Conservation (phyloP, 108 stramenopile genomes). For the Cyclotella kingstonii region DNA sequence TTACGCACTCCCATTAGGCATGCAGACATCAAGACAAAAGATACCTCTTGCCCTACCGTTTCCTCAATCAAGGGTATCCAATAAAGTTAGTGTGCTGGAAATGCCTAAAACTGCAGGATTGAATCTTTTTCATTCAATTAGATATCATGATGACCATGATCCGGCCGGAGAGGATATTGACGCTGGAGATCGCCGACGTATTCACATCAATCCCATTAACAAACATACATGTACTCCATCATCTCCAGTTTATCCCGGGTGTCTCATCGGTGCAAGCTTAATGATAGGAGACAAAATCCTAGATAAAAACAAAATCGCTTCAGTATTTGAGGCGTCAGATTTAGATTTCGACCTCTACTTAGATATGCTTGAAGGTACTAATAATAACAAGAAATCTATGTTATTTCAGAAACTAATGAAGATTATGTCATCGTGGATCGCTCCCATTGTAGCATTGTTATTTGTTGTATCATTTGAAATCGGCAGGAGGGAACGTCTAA, state of each 20-base stretch:
- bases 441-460: constrained; percentile 69
- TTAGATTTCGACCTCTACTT: constrained; percentile 45
- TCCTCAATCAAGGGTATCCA: constrained; percentile 18
- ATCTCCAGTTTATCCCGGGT: constrained; percentile 43
- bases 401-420: constrained; percentile 38
- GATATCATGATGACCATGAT: constrained; percentile 26
- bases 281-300: constrained; percentile 33
- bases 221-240: constrained; percentile 34
- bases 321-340: constrained; percentile 42
- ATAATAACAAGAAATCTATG: constrained; percentile 29
- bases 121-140: constrained; percentile 34
- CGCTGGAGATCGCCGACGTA: constrained; percentile 35
- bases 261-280: constrained; percentile 43
- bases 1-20: constrained; percentile 71
- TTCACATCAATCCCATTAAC: constrained; percentile 23
- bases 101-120: constrained; percentile 7
- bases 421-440: constrained; percentile 81
- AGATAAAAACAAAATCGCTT: constrained; percentile 23
- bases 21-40: constrained; percentile 24
- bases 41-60: constrained; percentile 33
- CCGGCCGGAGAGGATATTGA: constrained; percentile 20
- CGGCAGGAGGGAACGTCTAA: constrained; percentile 68
- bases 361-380: constrained; percentile 38
- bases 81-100: constrained; percentile 18
- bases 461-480: constrained; percentile 86